Conservation (phyloP, 2,329 filamentous ascomycete genomes). For the Macroventuria anomochaeta region DNA sequence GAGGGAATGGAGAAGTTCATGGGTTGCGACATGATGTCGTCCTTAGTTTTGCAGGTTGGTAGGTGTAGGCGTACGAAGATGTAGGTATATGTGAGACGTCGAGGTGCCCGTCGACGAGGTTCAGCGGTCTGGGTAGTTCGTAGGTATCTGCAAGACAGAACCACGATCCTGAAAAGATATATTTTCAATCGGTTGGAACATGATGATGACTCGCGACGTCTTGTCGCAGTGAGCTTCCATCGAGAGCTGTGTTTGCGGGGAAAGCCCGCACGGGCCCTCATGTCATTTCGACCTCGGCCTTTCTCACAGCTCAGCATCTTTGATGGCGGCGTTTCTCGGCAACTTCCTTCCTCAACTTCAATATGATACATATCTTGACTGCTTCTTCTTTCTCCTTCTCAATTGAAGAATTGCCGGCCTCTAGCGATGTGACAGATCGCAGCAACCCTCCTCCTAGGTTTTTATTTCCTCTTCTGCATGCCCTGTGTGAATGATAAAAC, state of each 20-base stretch:
- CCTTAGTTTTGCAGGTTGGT: neutral
- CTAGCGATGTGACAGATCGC: too few species aligned
- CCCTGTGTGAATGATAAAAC: too few species aligned
- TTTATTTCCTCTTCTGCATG: too few species aligned
- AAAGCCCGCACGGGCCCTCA: slow-evolving; percentile 4
- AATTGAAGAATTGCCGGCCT: too few species aligned
- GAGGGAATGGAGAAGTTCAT: slow-evolving; percentile 59
- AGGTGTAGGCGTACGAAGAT: neutral
- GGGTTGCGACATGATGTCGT: slow-evolving; percentile 5
- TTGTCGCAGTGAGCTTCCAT: slow-evolving; percentile 6
- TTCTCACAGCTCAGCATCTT: neutral
- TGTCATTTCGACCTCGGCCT: slow-evolving; percentile 11
- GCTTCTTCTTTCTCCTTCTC: too few species aligned
- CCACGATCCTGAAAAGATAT: slow-evolving; percentile 12
- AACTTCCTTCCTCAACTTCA: neutral
- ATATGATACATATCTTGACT: neutral
- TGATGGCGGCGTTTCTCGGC: slow-evolving; percentile 6
- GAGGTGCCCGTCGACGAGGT: slow-evolving; percentile 10
- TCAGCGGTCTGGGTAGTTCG: slow-evolving; percentile 1
- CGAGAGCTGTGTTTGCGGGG: slow-evolving; percentile 11
- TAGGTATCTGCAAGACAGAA: neutral
- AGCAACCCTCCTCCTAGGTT: too few species aligned
- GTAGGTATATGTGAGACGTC: neutral
- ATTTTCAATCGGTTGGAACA: slow-evolving; percentile 27
- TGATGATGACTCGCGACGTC: slow-evolving; percentile 38